These are phyloP conservation scores for Nasturtium officinale DNA, from an alignment of 345 rosid genomes.

Conservation along the genomic window DNA sequence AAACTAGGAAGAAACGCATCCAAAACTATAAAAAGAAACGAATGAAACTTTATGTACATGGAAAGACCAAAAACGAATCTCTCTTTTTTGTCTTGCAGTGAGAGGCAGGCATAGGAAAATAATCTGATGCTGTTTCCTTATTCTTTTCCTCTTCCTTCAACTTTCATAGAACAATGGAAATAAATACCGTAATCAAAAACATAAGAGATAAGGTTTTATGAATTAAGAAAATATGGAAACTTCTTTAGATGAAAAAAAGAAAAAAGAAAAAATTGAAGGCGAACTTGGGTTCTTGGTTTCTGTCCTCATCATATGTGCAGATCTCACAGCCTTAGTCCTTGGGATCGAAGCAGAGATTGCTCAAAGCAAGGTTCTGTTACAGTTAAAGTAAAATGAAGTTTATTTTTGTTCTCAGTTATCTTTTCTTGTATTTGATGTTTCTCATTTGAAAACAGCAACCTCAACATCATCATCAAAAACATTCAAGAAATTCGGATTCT, in stretches of 20 bases:
- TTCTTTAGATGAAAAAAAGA: background rate
- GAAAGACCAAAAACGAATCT: slow-evolving; percentile 39
- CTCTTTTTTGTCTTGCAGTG: slow-evolving; percentile 26
- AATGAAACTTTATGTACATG: slow-evolving; percentile 32
- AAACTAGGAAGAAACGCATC: slow-evolving; percentile 28
- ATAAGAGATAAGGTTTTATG: background rate
- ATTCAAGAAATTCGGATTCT: slow-evolving; percentile 53
- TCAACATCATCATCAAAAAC: slow-evolving; percentile 54
- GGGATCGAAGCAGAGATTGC: slow-evolving; percentile 46
- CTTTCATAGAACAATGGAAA: slow-evolving; percentile 20
- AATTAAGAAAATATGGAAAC: slow-evolving; percentile 37
- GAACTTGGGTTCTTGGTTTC: slow-evolving; percentile 44
- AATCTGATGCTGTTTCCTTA: slow-evolving; percentile 34
- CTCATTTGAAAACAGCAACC: slow-evolving; percentile 34
- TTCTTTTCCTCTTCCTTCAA: slow-evolving; percentile 33
- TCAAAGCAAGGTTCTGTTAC: slow-evolving; percentile 43
- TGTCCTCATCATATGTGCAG: slow-evolving; percentile 46
- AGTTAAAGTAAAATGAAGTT: background rate
- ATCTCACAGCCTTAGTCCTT: slow-evolving; percentile 43
- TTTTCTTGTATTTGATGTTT: slow-evolving; percentile 19
- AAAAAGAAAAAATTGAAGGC: slow-evolving; percentile 34
- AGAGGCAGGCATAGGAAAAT: slow-evolving; percentile 37
- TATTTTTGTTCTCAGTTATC: background rate
- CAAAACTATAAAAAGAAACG: background rate
- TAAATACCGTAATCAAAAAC: slow-evolving; percentile 25